Percentiles rank a stretch among this genome's conserved stretches.
phyloP scores from a whole-genome alignment of 768 basidiomycete genomes.

The Trametes elegans region DNA sequence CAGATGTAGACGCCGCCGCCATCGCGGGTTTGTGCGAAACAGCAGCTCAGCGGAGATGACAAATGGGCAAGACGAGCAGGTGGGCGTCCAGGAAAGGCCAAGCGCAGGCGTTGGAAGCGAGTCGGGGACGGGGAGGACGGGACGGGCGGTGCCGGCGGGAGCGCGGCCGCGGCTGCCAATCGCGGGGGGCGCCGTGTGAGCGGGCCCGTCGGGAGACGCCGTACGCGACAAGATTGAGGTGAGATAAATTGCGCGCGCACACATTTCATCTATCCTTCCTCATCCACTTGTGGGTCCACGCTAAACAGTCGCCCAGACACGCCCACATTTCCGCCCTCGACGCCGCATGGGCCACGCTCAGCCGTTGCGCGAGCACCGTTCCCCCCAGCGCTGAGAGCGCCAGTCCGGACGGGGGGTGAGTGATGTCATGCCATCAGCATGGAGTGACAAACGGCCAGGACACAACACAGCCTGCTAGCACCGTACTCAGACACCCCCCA shows the following conservation, averaged over 20 bases:
- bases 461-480: no score
- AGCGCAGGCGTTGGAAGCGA: no score
- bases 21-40: neutral
- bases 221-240: slow-evolving; percentile 19
- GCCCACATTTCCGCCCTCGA: slow-evolving; percentile 1
- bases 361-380: no score
- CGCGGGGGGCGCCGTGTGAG: neutral
- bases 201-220: neutral
- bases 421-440: no score
- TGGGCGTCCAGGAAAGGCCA: no score
- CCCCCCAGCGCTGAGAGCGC: no score
- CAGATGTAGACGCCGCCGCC: slow-evolving; percentile 13
- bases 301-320: neutral
- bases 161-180: neutral
- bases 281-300: slow-evolving; percentile 20
- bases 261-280: slow-evolving; percentile 17
- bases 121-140: no score
- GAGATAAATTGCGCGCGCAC: slow-evolving; percentile 19
- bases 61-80: neutral
- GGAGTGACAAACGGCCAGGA: no score
- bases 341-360: neutral
- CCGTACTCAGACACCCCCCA: no score
- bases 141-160: neutral
- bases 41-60: neutral
- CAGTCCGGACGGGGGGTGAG: no score